Evolutionary conservation across 345 rosid species (phyloP).

Genomic region (Microcos paniculata): DNA sequence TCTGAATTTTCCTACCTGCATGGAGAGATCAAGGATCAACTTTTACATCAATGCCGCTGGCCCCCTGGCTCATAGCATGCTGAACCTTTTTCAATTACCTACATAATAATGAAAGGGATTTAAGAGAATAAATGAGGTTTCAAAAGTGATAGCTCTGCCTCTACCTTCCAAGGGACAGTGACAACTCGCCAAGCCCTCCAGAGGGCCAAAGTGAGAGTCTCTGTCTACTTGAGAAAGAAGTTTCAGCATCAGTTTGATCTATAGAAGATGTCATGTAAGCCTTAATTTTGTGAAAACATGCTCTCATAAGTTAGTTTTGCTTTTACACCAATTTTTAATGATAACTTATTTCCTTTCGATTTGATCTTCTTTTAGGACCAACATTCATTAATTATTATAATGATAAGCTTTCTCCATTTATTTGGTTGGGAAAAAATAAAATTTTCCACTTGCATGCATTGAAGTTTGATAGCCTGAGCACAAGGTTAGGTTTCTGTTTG

Average conservation of each 20-base stretch:
- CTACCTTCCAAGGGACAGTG: slow-evolving; percentile 1
- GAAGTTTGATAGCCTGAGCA: background rate
- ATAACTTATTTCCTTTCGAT: background rate
- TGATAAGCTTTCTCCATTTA: background rate
- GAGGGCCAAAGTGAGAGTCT: background rate
- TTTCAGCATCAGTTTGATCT: background rate
- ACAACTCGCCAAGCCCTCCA: background rate
- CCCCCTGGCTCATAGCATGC: background rate
- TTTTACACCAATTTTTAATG: background rate
- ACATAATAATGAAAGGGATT: background rate
- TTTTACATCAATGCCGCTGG: background rate
- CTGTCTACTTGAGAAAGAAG: background rate
- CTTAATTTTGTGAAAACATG: background rate
- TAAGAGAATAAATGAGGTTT: background rate
- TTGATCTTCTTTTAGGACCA: background rate
- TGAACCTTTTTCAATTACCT: background rate
- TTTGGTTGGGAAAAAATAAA: background rate
- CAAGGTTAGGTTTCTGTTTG: background rate
- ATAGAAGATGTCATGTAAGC: background rate
- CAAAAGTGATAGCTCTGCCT: slow-evolving; percentile 1
- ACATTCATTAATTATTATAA: background rate
- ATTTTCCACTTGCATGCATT: background rate
- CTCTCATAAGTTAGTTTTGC: background rate
- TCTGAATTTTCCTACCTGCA: background rate
- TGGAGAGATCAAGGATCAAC: background rate